Evolutionary conservation across 148 eudicot genomes (phyloP).

Genomic region (Fagopyrum esculentum): DNA sequence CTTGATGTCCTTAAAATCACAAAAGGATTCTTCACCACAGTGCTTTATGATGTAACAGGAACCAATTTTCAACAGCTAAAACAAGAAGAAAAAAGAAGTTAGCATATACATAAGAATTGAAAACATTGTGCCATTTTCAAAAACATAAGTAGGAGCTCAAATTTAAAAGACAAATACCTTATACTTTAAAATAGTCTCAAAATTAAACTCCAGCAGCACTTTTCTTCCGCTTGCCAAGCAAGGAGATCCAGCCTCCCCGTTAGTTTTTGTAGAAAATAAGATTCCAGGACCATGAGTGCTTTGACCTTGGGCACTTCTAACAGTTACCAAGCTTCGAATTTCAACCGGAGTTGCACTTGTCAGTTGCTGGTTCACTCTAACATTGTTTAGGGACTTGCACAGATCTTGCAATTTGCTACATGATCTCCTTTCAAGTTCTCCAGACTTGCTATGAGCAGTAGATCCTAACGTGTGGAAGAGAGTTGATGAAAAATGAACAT

Average conservation of each 20-base stretch:
- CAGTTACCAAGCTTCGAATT: slow-evolving; percentile 36
- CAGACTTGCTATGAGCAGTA: slow-evolving; percentile 11
- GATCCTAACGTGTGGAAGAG: slow-evolving; percentile 17
- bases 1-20: slow-evolving; percentile 24
- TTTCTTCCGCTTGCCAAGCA: slow-evolving; percentile 25
- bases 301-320: slow-evolving; percentile 20
- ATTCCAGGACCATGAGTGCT: slow-evolving; percentile 20
- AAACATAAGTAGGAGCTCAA: slow-evolving; percentile 6
- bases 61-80: slow-evolving; percentile 62
- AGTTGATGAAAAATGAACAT: slow-evolving; percentile 29
- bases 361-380: slow-evolving; percentile 13
- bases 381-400: slow-evolving; percentile 18
- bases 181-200: slow-evolving; percentile 45
- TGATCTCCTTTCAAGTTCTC: slow-evolving; percentile 18
- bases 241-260: slow-evolving; percentile 14
- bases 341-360: slow-evolving; percentile 24
- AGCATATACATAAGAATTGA: slow-evolving; percentile 14
- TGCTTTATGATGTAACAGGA: slow-evolving; percentile 56
- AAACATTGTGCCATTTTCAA: slow-evolving; percentile 5
- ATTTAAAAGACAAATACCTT: slow-evolving; percentile 33
- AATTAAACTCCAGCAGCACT: slow-evolving; percentile 62
- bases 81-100: slow-evolving; percentile 17
- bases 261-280: slow-evolving; percentile 27
- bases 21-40: slow-evolving; percentile 38
- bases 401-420: slow-evolving; percentile 12